Conservation (phyloP, 108 stramenopile genomes). For the Cyclostephanos tholiformis region DNA sequence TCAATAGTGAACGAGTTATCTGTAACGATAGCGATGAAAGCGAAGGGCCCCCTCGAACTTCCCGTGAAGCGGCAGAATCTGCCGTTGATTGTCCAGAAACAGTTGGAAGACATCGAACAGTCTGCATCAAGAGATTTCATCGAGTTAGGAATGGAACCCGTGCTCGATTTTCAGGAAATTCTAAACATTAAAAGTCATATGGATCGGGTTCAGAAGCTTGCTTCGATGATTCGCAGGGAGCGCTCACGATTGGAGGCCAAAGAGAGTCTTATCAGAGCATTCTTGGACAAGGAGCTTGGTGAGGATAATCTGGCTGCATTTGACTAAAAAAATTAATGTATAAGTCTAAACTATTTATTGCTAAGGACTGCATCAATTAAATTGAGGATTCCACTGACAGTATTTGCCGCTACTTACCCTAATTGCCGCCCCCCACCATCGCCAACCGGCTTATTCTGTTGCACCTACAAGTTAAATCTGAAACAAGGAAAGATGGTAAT, state of each 20-base stretch:
- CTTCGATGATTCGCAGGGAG: conserved; percentile 56
- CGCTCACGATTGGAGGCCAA: conserved; percentile 57
- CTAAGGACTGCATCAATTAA: too few relatives aligned
- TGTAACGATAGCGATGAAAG: conserved; percentile 50
- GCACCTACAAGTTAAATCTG: too few relatives aligned
- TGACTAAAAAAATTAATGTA: not conserved
- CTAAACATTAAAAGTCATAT: conserved; percentile 35
- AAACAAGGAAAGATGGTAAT: too few relatives aligned
- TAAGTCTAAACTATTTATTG: too few relatives aligned
- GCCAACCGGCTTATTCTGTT: too few relatives aligned
- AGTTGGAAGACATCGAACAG: conserved; percentile 57
- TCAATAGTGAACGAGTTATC: conserved; percentile 65
- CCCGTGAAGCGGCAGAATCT: conserved; percentile 68
- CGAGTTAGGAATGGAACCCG: conserved; percentile 64
- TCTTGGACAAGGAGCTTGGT: conserved; percentile 18
- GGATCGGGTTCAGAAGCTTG: conserved; percentile 49
- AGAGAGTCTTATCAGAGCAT: conserved; percentile 40
- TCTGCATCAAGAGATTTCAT: conserved; percentile 53
- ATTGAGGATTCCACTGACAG: too few relatives aligned
- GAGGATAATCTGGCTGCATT: not conserved
- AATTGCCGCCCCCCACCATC: too few relatives aligned
- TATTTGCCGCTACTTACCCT: too few relatives aligned
- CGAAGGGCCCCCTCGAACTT: conserved; percentile 64
- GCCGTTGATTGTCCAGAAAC: conserved; percentile 45
- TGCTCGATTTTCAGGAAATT: conserved; percentile 75